Conservation (phyloP, 2,329 filamentous ascomycete genomes). For the Beauveria medogensis region DNA sequence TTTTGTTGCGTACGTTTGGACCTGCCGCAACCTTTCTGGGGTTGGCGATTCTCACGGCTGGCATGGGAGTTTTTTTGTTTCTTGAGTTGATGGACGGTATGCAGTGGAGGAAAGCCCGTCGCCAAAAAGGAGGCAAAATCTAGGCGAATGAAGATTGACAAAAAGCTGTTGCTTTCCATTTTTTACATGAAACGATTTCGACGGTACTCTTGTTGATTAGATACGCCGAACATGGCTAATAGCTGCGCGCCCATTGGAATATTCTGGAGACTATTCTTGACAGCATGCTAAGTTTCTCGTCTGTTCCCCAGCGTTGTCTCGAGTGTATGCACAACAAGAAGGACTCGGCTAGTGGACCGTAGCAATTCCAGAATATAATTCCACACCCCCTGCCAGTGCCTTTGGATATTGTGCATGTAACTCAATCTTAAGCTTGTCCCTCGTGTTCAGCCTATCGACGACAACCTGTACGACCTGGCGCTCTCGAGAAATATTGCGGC, state of each 20-base stretch:
- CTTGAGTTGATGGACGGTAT: neutral
- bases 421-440: too few relatives aligned
- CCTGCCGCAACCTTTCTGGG: slow-evolving; percentile 6
- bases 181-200: neutral
- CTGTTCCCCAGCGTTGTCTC: neutral
- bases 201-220: neutral
- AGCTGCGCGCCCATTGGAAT: neutral
- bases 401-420: too few relatives aligned
- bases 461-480: too few relatives aligned
- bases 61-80: neutral
- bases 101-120: neutral
- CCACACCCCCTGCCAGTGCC: too few relatives aligned
- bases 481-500: too few relatives aligned
- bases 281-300: neutral
- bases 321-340: too few relatives aligned
- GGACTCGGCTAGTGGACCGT: too few relatives aligned
- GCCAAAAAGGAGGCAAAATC: neutral
- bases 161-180: neutral
- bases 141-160: neutral
- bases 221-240: neutral
- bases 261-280: neutral
- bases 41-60: neutral
- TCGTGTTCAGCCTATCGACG: too few relatives aligned
- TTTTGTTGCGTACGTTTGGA: neutral
- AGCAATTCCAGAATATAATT: too few relatives aligned